Evolutionary conservation across 768 basidiomycete genomes (phyloP), one percentile per base, ranked within the genome.

Genomic region (Lyophyllum atratum): DNA sequence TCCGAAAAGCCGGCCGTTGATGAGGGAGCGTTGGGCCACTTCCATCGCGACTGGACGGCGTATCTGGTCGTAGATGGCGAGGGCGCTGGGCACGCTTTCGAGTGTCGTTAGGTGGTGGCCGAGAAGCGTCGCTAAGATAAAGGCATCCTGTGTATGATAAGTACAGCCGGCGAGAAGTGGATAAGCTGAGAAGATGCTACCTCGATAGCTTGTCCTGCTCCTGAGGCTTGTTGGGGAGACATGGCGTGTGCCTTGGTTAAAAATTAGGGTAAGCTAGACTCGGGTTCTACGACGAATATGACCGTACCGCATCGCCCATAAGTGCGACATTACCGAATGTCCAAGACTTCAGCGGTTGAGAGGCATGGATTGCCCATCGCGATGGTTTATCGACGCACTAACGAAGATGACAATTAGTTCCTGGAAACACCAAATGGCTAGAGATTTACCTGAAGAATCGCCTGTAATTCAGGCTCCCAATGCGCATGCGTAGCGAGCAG

Each of bases 381-480:
- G 70, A 74, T 21, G 74, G 69, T 9, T 65, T 70, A 17, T 71
- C 68, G 31, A 73, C 66, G 40, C 72, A 69, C 77, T 77, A 40
- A 24, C 26, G 19, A 50, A 43, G 21, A 51, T 29, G 15, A 24
- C 10, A 22, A 29, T 47, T 43, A 55, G 10, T 49, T 29, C 5
- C 45, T 15, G 25, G 21, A 6, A 2, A 46, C 33, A 15, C 34
- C 19, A 31, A 40, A n/a, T 17, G 29, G 15, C 10, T 19, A 43
- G 19, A 33, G n/a, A 56, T 59, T 26, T 50, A 82, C 83, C 68
- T 79, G 61, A 7, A 85, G 64, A 4, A 85, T 60, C 0, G 72
- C 70, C 55, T 72, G 71, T 1, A 76, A 69, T 21, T 83, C 80
- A 6, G 75, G 68, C 56, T 84, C 83, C 69, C 84, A 80, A 24